phyloP scores from a whole-genome alignment of 768 basidiomycete species.

The Leccinum ochraceum region DNA sequence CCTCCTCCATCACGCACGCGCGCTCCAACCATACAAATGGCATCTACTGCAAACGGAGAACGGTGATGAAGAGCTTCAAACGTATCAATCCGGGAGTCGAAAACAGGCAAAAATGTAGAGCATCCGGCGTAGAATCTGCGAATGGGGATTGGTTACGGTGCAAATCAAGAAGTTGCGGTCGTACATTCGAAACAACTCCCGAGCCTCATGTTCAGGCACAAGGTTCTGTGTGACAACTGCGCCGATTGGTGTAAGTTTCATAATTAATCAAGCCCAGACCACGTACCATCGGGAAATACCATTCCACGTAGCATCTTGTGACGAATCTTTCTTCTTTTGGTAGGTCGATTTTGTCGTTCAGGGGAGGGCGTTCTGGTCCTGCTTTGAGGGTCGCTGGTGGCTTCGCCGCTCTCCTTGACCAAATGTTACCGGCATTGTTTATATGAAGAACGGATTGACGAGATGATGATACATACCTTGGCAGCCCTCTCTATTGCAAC shows the following conservation, averaged over 20 bases:
- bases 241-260: constrained; percentile 5
- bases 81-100: constrained; percentile 80
- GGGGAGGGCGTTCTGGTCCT: constrained; percentile 73
- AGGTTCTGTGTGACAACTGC: constrained; percentile 83
- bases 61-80: constrained; percentile 84
- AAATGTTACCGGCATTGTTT: constrained; percentile 13
- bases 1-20: constrained; percentile 90
- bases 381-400: constrained; percentile 70
- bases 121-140: constrained; percentile 89
- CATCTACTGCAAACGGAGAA: constrained; percentile 91
- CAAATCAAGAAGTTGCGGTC: not conserved
- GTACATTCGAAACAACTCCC: constrained; percentile 84
- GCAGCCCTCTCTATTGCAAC: constrained; percentile 79
- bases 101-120: constrained; percentile 86
- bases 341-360: constrained; percentile 65
- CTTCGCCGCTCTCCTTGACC: constrained; percentile 70
- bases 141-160: constrained; percentile 13
- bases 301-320: constrained; percentile 59
- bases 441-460: not conserved
- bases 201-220: constrained; percentile 80
- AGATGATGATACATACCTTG: constrained; percentile 48
- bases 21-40: constrained; percentile 92
- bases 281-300: constrained; percentile 76
- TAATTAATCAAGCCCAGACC: not conserved
- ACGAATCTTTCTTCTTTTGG: constrained; percentile 70